Evolutionary conservation across 2,329 filamentous ascomycete species (phyloP), one percentile per base, ranked within the genome.

Genomic region (Grosmannia serpens): DNA sequence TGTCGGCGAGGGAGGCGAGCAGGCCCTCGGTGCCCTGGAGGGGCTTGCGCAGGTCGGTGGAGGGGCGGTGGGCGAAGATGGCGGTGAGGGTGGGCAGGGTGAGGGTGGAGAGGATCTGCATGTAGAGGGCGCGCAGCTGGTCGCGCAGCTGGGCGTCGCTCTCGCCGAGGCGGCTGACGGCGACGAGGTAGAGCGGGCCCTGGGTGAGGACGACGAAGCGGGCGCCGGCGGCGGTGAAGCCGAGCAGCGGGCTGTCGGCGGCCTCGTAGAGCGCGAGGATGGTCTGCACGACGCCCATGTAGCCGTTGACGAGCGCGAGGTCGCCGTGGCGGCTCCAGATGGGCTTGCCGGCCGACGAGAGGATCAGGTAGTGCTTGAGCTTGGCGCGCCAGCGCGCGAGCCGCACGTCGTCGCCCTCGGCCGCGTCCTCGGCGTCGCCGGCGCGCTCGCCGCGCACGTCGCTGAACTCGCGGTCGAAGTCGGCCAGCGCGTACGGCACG

Each of bases 321-420:
- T 96, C 90, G 47, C 95, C 94, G 69, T 99, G 92, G 54, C 95
- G 83, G 67, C 91, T 97, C 78, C 92, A 99, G 54, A 99, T 95
- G 13, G 94, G 95, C 70, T 99, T 99, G 24, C 94, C 94, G 11
- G 95, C 92, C 17, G 91, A 92, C 2, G 94, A 97, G 1, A 99
- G 77, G 66, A 99, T 95, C 73, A 99, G 84, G 71, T 96, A 99
- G 72, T 99, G 94, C 72, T 99, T 99, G 62, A 91, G 79, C 74
- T 97, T 97, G 44, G 87, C 83, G 69, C 91, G 94, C 91, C 91
- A 99, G 62, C 85, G 78, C 20, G 76, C 74, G 47, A 96, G 76
- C 29, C 89, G 75, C 53, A 77, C 73, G 53, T 85, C 82, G 57
- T 83, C 80, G 53, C 70, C 71, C 60, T 73, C 69, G 38, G 71